Percentiles rank a stretch among this genome's conserved stretches.
These are phyloP conservation scores for Neurospora sp. DNA, from an alignment of 495 filamentous ascomycete genomes.

Conservation along the genomic window DNA sequence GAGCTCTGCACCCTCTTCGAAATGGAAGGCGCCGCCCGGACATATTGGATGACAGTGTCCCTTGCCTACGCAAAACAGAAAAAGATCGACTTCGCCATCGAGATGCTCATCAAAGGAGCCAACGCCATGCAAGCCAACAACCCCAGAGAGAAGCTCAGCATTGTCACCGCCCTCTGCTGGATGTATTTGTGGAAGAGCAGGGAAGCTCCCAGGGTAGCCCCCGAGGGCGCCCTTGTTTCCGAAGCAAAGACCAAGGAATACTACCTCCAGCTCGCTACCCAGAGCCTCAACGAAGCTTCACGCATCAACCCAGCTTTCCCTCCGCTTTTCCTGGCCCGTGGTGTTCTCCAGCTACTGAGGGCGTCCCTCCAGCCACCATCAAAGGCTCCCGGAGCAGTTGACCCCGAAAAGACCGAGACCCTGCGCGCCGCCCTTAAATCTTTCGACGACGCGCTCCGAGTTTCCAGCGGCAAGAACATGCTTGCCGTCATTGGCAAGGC, in stretches of 20 bases:
- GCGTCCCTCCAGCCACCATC: slow-evolving; percentile 73
- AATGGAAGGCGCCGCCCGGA: slow-evolving; percentile 76
- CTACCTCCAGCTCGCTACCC: slow-evolving; percentile 84
- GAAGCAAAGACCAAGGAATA: slow-evolving; percentile 84
- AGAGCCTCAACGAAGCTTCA: slow-evolving; percentile 82
- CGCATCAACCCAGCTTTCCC: slow-evolving; percentile 88
- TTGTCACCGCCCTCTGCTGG: slow-evolving; percentile 83
- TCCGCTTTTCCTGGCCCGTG: slow-evolving; percentile 82
- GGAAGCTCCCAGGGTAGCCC: slow-evolving; percentile 68
- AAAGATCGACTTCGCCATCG: slow-evolving; percentile 86
- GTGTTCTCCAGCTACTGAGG: slow-evolving; percentile 77
- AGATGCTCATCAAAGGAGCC: slow-evolving; percentile 79
- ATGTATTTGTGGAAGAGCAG: slow-evolving; percentile 85
- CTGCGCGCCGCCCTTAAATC: slow-evolving; percentile 75
- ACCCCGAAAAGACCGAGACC: slow-evolving; percentile 69
- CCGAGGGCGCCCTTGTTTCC: slow-evolving; percentile 46
- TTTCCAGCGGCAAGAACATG: slow-evolving; percentile 75
- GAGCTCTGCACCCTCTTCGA: slow-evolving; percentile 91
- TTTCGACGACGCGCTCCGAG: slow-evolving; percentile 83
- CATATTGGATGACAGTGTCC: slow-evolving; percentile 91
- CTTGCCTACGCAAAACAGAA: slow-evolving; percentile 95
- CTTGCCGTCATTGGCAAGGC: slow-evolving; percentile 83
- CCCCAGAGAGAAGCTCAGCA: slow-evolving; percentile 74
- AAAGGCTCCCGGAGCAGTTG: slow-evolving; percentile 52
- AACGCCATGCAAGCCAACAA: slow-evolving; percentile 59